Base-by-base conservation (phyloP, 495 filamentous ascomycete genomes). In the Platismatia glauca region DNA sequence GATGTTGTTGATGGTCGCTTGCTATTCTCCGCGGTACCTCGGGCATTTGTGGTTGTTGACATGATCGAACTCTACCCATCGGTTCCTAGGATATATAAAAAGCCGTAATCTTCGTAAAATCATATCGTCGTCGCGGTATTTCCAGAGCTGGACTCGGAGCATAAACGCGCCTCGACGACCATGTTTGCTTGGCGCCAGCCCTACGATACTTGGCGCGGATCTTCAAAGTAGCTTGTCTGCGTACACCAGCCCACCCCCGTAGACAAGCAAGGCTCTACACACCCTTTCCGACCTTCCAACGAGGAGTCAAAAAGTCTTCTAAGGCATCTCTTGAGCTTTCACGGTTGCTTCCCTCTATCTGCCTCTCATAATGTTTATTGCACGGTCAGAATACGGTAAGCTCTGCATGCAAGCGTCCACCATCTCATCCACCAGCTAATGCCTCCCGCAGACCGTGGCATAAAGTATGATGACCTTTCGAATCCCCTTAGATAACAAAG, bases 341-440 rank as follows among this genome's bases (percentile, higher is more conserved):
- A 31, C 33, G 48, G 31, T 43, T 52, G 13, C 22, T 24, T 63
- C 18, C 20, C 22, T 12, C 13, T 27, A 22, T 31, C 55, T 13
- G 1, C 38, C 34, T 44, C 63, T 68, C 86, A 92, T 79, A 67
- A 97, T 97, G 94, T 98, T 98, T 85, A 97, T 98, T 81, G 94
- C 94, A 80, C 88, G 95, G 75, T 97, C 93, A 75, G 94, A 98
- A 94, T 98, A 98, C 79, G 94, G 94, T 96, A 81, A 31, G 43
- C 34, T 60, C 15, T 27, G 20, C 16, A 24, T 44, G 31, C 53
- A 44, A 80, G 84, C 71, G 77, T 60, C 59, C 46, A 63, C 60
- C 63, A 58, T 48, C 62, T 61, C 61, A 65, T 64, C 64, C 68
- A 68, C 63, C 57, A 52, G 57, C 60, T 68, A 57, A 63, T 60